Conservation (phyloP, 2,329 filamentous ascomycete species). For the Alternaria panax region DNA sequence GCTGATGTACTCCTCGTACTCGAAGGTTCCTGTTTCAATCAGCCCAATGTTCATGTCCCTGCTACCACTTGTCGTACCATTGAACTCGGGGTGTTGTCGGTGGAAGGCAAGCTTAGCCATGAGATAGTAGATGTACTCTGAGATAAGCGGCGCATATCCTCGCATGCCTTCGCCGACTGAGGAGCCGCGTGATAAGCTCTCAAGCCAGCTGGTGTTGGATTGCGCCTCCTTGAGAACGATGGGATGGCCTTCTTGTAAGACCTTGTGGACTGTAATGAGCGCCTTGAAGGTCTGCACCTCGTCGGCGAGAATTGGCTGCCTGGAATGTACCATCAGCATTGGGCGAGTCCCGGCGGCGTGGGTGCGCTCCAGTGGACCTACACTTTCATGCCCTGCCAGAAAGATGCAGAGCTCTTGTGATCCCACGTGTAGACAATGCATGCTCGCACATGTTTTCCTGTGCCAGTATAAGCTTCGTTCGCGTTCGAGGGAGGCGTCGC, state of each 20-base stretch:
- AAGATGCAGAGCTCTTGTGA: constrained; percentile 91
- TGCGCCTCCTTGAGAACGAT: constrained; percentile 87
- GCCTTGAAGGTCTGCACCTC: constrained; percentile 99
- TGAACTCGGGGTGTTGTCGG: constrained; percentile 95
- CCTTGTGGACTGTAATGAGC: constrained; percentile 95
- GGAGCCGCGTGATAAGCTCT: constrained; percentile 86
- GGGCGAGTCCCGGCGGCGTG: neutral
- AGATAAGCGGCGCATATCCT: constrained; percentile 88
- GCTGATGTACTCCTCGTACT: constrained; percentile 99
- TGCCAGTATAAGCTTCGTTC: constrained; percentile 39
- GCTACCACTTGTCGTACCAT: constrained; percentile 63
- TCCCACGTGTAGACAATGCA: constrained; percentile 99
- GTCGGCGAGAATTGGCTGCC: constrained; percentile 96
- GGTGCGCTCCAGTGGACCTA: constrained; percentile 55
- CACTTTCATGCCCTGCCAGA: constrained; percentile 99
- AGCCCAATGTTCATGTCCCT: constrained; percentile 14
- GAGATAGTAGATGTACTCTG: constrained; percentile 96
- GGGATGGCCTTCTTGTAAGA: constrained; percentile 95
- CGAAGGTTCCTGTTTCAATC: constrained; percentile 72
- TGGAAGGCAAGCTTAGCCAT: constrained; percentile 97
- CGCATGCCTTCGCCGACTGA: constrained; percentile 79
- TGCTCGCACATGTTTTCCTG: constrained; percentile 92
- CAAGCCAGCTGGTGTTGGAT: constrained; percentile 87
- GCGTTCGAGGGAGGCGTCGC: constrained; percentile 8
- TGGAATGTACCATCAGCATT: constrained; percentile 49